Evolutionary conservation across 2,329 filamentous ascomycete genomes (phyloP), one percentile per base, ranked within the genome.

Genomic region (Penicillium sp.): DNA sequence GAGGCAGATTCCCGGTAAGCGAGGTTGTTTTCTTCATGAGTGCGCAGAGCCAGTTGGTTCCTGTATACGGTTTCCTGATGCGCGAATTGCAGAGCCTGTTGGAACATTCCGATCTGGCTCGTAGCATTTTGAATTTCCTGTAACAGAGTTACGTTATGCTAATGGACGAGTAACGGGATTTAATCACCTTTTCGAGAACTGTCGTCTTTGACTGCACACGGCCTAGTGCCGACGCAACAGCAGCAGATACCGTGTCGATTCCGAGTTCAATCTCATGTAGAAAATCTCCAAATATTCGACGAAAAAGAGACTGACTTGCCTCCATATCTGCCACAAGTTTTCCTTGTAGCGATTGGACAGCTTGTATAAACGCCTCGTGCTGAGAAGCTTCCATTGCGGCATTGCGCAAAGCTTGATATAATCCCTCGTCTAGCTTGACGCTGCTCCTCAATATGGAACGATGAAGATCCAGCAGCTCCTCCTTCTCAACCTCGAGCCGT

Each of bases 401-500:
- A 41, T 64, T 57, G 5, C 52, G 54, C 9, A 74, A 44, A 7
- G 70, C 64, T 43, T 65, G 62, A 7, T 66, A 63, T 1, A 75
- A 60, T 0, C 65, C 68, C 5, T 59, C 47, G 13, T 64, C 66
- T 9, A 75, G 56, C 29, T 68, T 70, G 1, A 62, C 54, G 7
- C 66, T 70, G 28, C 67, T 67, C 27, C 71, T 60, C 1, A 68
- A 52, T 24, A 75, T 65, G 15, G 66, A 64, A n/a, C 62, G 65
- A 52, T 76, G 64, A 2, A 73, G 62, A 20, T 67, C 60, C 2
- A 76, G 57, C 4, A 74, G 56, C 32, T 75, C 70, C 29, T 74
- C 72, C 47, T 79, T 81, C 49, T 85, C 81, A 12, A 79, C 75
- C 45, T 82, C 78, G 37, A 75, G 69, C 32, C 82, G 76, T 37